A percentile compares a stretch with the other conserved stretches of the same genome.
Evolutionary conservation across 2,329 filamentous ascomycete genomes (phyloP).

Genomic region (Fusarium sp.): DNA sequence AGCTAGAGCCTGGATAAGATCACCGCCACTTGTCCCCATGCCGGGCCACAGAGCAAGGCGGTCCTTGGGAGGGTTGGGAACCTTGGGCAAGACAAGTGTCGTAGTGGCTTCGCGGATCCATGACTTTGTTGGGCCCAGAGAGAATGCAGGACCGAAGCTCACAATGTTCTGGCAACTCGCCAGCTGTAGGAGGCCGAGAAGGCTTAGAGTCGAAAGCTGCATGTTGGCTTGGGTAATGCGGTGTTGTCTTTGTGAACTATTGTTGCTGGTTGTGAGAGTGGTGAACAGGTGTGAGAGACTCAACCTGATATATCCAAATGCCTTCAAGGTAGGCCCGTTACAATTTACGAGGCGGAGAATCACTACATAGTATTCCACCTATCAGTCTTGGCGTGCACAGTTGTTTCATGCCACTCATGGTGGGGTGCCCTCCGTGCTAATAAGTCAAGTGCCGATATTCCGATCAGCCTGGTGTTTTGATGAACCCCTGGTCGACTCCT

Average conservation of each 20-base stretch:
- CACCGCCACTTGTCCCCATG: slow-evolving; percentile 29
- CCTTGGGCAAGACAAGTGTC: slow-evolving; percentile 21
- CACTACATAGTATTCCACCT: background rate
- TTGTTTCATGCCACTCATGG: background rate
- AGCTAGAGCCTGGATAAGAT: slow-evolving; percentile 29
- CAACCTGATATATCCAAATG: background rate
- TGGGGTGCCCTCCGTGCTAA: background rate
- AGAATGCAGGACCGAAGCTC: slow-evolving; percentile 27
- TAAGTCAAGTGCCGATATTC: slow-evolving; percentile 6
- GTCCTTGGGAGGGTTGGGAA: slow-evolving; percentile 23
- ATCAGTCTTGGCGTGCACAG: background rate
- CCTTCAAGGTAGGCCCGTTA: background rate
- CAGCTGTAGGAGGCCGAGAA: slow-evolving; percentile 4
- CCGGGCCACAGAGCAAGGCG: slow-evolving; percentile 29
- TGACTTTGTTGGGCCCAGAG: slow-evolving; percentile 26
- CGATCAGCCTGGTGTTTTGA: background rate
- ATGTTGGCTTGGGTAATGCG: background rate
- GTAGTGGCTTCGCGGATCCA: slow-evolving; percentile 33
- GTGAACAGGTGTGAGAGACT: background rate
- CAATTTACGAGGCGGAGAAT: background rate
- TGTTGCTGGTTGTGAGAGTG: background rate
- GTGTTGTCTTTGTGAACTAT: background rate
- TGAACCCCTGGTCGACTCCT: background rate
- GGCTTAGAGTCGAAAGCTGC: slow-evolving; percentile 5
- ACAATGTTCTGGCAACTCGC: slow-evolving; percentile 2